Evolutionary conservation across 148 eudicot species (phyloP).

Genomic region (Cornus florida): DNA sequence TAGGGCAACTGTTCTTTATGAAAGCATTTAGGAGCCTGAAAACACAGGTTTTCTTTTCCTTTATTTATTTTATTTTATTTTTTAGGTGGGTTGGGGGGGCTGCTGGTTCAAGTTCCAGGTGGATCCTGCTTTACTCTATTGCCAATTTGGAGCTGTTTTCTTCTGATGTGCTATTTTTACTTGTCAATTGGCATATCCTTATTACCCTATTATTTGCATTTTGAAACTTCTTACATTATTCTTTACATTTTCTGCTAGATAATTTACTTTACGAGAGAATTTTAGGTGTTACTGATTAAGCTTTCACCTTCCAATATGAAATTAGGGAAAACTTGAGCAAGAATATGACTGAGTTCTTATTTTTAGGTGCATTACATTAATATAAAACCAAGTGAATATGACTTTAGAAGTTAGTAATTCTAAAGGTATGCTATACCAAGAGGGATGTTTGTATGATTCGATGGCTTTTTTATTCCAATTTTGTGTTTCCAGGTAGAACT

Average conservation of each 20-base stretch:
- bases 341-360: not conserved
- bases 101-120: too few species aligned
- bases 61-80: too few species aligned
- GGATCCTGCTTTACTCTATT: too few species aligned
- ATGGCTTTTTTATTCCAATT: not conserved
- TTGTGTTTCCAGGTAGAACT: constrained; percentile 58
- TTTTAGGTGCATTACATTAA: not conserved
- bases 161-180: not conserved
- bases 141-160: not conserved
- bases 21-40: too few species aligned
- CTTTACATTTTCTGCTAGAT: not conserved
- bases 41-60: too few species aligned
- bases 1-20: too few species aligned
- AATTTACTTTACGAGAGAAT: not conserved
- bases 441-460: not conserved
- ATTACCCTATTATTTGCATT: not conserved
- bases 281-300: not conserved
- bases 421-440: not conserved
- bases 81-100: not conserved
- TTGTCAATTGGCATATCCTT: not conserved
- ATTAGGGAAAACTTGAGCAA: not conserved
- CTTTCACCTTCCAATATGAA: not conserved
- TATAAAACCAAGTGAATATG: not conserved
- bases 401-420: not conserved
- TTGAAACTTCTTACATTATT: not conserved